phyloP scores from a whole-genome alignment of 441 rosid genomes.

The Syzygium syzygioides region DNA sequence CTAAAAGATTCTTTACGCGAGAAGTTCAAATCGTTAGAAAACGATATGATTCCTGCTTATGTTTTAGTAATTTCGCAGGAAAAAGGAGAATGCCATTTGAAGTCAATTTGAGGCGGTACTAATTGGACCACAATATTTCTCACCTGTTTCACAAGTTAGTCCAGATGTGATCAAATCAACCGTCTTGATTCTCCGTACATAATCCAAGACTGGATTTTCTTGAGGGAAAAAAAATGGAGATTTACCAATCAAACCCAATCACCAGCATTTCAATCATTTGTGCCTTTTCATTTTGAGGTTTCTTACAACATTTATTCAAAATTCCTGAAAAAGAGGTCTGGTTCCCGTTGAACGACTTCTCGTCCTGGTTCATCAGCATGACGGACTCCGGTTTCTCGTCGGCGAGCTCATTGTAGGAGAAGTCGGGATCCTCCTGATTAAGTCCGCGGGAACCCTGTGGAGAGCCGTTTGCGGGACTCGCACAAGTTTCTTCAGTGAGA shows the following conservation, averaged over 20 bases:
- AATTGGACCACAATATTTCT: background rate
- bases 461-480: constrained; percentile 37
- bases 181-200: background rate
- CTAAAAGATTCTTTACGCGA: background rate
- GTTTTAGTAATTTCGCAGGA: background rate
- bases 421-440: constrained; percentile 43
- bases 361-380: constrained; percentile 35
- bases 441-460: constrained; percentile 40
- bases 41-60: background rate
- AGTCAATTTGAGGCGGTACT: background rate
- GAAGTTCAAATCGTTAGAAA: background rate
- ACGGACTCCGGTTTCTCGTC: constrained; percentile 44
- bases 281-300: background rate
- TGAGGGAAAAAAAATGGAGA: too few species aligned
- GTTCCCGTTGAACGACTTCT: constrained; percentile 40
- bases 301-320: background rate
- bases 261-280: background rate
- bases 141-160: background rate
- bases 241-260: too few species aligned
- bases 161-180: background rate
- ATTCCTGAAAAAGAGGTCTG: constrained; percentile 25
- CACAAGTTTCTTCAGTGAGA: too few species aligned
- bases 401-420: constrained; percentile 62
- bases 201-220: background rate
- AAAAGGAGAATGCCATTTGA: background rate